Base-by-base conservation (phyloP, 1,284 basidiomycete species). In the Athelia sp. region DNA sequence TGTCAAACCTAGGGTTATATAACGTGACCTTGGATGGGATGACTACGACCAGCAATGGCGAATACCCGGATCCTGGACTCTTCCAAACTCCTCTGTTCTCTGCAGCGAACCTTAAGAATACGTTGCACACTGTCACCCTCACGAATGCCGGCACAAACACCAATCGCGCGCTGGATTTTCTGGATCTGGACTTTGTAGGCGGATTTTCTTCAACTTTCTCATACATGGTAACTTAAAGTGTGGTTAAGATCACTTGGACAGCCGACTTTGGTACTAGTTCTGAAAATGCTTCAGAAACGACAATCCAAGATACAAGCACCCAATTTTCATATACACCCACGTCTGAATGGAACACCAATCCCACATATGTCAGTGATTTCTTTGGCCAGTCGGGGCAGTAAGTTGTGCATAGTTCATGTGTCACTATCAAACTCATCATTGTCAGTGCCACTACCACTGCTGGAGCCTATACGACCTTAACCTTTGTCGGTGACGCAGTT, bases 171-270 rank as follows among this genome's bases (percentile, higher is more conserved):
- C 11, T 26, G 8, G 22, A 44, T 23, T 53, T 60, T 57, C 32
- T 67, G 38, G 64, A 60, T 44, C 57, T 72, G 17, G 70, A 71
- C 31, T 61, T 60, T 53, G 67, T 67, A n/a, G 45, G 56, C 48
- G 15, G 10, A 43, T 2, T 32, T n/a, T 40, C n/a, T 19, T 32
- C 23, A 15, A 26, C 18, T 31, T n/a, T 8, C 36, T 40, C 8
- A 17, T 40, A 6, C n/a, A 9, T 40, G 36, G 19, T 6, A n/a
- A n/a, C 19, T 21, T 6, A 40, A 9, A 9, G n/a, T 40, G 15
- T n/a, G 6, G n/a, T 40, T 21, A 40, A 40, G 63, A 57, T 65
- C 13, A 54, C 52, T 13, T 65, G 63, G 63, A 54, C 62, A 49
- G 64, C 65, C 1, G 54, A 64, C 48, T 51, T 66, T 31, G 64